phyloP scores from a whole-genome alignment of 2,329 filamentous ascomycete species.

The Colletotrichum australisinense region DNA sequence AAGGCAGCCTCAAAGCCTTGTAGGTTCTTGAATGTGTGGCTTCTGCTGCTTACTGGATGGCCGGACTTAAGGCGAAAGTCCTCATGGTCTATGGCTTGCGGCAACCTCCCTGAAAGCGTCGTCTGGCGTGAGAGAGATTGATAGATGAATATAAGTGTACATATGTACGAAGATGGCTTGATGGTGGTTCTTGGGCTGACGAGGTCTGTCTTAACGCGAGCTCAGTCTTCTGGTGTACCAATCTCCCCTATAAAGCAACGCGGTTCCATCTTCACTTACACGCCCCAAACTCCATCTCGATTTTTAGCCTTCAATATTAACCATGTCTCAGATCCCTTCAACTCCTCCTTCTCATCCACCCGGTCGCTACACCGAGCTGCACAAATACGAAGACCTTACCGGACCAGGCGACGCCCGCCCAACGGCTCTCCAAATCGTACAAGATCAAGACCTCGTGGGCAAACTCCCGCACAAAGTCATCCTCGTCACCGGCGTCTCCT shows the following conservation, averaged over 20 bases:
- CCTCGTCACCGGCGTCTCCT: slow-evolving; percentile 53
- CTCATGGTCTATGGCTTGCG: neutral
- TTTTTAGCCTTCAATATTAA: neutral
- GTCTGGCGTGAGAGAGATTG: too few species aligned
- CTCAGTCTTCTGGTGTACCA: neutral
- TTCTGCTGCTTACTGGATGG: neutral
- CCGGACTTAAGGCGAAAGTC: neutral
- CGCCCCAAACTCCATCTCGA: too few species aligned
- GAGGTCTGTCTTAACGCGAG: neutral
- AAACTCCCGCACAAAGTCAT: slow-evolving; percentile 41
- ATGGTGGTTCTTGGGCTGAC: neutral
- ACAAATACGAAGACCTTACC: slow-evolving; percentile 35
- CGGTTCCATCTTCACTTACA: too few species aligned
- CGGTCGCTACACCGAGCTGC: neutral
- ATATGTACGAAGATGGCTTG: too few species aligned
- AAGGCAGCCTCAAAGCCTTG: neutral
- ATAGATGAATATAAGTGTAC: too few species aligned
- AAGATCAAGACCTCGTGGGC: slow-evolving; percentile 15
- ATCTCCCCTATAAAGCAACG: rapidly evolving
- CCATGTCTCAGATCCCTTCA: neutral
- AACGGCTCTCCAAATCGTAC: slow-evolving; percentile 25
- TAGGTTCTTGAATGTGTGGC: too few species aligned
- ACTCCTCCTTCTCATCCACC: neutral
- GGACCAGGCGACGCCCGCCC: slow-evolving; percentile 27
- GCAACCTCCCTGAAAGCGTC: too few species aligned